phyloP scores from a whole-genome alignment of 495 filamentous ascomycete species.

The Neurospora sp. region DNA sequence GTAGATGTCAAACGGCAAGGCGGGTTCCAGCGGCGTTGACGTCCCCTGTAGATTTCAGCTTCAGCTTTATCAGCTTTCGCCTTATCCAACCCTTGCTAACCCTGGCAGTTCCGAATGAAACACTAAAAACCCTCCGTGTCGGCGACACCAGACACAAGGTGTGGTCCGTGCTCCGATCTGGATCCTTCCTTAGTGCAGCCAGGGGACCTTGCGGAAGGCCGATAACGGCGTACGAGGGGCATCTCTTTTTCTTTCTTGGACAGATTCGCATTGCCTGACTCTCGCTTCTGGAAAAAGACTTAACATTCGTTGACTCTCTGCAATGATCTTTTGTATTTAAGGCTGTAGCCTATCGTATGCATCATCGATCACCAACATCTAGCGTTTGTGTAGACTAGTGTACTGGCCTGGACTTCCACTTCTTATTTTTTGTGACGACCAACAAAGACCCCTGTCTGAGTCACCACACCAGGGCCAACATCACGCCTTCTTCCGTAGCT shows the following conservation, averaged over 20 bases:
- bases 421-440: background rate
- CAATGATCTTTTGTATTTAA: background rate
- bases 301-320: background rate
- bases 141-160: background rate
- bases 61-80: background rate
- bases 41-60: background rate
- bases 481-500: background rate
- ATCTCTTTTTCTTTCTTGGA: background rate
- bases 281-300: background rate
- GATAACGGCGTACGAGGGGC: slow-evolving; percentile 12
- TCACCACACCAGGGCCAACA: background rate
- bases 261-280: background rate
- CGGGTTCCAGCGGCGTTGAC: background rate
- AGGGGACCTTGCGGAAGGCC: slow-evolving; percentile 1
- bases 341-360: background rate
- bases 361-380: background rate
- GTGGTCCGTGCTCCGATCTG: background rate
- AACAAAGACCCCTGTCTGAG: background rate
- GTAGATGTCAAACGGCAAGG: background rate
- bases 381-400: background rate
- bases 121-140: background rate
- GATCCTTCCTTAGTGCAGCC: background rate
- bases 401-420: background rate
- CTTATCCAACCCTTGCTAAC: background rate
- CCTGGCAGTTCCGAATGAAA: background rate